Evolutionary conservation across 2,329 filamentous ascomycete genomes (phyloP).

Genomic region (Aspergillus jensenii): DNA sequence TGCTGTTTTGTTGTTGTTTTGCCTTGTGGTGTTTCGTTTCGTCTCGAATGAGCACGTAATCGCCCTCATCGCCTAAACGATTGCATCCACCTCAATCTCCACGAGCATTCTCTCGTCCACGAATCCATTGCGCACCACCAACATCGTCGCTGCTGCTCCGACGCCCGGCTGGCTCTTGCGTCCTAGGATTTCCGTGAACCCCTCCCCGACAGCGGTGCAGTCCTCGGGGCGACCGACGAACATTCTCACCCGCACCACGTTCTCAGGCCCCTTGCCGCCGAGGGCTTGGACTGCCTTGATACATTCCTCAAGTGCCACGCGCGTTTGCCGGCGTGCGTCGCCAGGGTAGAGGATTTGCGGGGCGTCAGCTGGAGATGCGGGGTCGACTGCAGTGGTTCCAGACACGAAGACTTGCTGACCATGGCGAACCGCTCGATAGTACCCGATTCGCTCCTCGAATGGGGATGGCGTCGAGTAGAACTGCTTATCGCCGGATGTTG

Average conservation of each 20-base stretch:
- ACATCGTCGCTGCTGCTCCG: conserved; percentile 38
- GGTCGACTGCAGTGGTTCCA: conserved; percentile 40
- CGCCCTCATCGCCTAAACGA: conserved; percentile 14
- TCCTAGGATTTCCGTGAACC: conserved; percentile 30
- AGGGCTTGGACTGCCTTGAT: conserved; percentile 35
- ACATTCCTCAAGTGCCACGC: conserved; percentile 24
- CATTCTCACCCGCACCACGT: conserved; percentile 36
- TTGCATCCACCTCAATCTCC: conserved; percentile 42
- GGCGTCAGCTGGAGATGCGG: conserved; percentile 24
- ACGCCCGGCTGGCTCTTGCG: conserved; percentile 22
- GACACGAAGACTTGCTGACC: conserved; percentile 38
- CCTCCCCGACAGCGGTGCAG: conserved; percentile 28
- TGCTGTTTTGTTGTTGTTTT: too few relatives aligned
- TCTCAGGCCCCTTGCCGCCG: conserved; percentile 31
- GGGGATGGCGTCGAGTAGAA: conserved; percentile 36
- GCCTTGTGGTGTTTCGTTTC: too few relatives aligned
- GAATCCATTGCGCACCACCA: conserved; percentile 39
- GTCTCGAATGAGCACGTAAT: too few relatives aligned
- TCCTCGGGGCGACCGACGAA: conserved; percentile 34
- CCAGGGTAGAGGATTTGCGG: conserved; percentile 28
- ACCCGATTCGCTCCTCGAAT: conserved; percentile 37
- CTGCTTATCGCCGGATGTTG: conserved; percentile 15
- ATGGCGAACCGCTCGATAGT: conserved; percentile 40
- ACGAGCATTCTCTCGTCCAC: conserved; percentile 39
- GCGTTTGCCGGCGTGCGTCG: conserved; percentile 33